Conservation (phyloP, 805 yeast species). For the Candida sphagnicola region DNA sequence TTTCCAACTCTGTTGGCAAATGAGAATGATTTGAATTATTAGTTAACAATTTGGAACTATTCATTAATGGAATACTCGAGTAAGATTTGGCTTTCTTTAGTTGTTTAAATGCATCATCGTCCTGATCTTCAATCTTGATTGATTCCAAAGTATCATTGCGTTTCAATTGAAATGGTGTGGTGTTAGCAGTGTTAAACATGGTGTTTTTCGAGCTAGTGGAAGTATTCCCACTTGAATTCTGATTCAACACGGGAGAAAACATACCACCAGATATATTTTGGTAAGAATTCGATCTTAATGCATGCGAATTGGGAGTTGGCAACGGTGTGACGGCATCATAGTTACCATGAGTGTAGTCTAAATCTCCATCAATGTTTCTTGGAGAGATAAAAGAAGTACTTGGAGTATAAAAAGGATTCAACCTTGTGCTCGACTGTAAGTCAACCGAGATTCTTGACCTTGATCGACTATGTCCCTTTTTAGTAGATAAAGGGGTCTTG, state of each 20-base stretch:
- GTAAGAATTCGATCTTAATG: slow-evolving; percentile 2
- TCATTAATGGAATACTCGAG: slow-evolving; percentile 8
- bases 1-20: slow-evolving; percentile 4
- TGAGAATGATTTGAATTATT: not conserved
- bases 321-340: slow-evolving; percentile 22
- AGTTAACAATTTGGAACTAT: not conserved
- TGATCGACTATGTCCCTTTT: slow-evolving; percentile 37
- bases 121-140: slow-evolving; percentile 34
- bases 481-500: slow-evolving; percentile 31
- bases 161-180: slow-evolving; percentile 12
- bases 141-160: slow-evolving; percentile 28
- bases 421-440: slow-evolving; percentile 9
- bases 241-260: not conserved
- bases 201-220: slow-evolving; percentile 8
- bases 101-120: slow-evolving; percentile 41
- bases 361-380: slow-evolving; percentile 14
- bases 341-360: slow-evolving; percentile 10
- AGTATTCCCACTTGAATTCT: slow-evolving; percentile 6
- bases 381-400: slow-evolving; percentile 23
- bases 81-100: slow-evolving; percentile 35
- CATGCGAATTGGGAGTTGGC: slow-evolving; percentile 13
- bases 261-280: not conserved
- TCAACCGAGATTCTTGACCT: slow-evolving; percentile 39
- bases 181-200: slow-evolving; percentile 1
- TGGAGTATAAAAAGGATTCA: slow-evolving; percentile 30